These are phyloP conservation scores for Cystobasidium pallidum DNA, from an alignment of 1,284 basidiomycete species.

Conservation along the genomic window DNA sequence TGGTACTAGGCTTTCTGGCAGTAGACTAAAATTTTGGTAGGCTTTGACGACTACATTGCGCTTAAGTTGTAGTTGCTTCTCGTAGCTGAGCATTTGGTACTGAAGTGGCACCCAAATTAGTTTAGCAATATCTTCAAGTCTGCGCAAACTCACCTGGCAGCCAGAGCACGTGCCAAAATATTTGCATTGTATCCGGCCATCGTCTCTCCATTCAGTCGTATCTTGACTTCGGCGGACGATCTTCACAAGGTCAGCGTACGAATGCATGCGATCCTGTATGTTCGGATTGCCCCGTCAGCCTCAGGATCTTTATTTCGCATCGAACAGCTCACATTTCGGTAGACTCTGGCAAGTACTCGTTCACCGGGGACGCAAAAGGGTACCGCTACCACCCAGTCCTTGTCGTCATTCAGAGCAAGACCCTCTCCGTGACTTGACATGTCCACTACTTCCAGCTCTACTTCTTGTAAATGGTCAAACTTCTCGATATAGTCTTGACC, in stretches of 20 bases:
- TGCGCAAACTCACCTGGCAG: constrained; percentile 52
- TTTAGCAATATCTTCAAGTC: background rate
- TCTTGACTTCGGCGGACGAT: constrained; percentile 64
- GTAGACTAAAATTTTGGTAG: constrained; percentile 73
- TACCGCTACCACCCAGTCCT: constrained; percentile 75
- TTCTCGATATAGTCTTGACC: constrained; percentile 55
- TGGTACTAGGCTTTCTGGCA: constrained; percentile 67
- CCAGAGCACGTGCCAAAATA: constrained; percentile 77
- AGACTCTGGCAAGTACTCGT: constrained; percentile 70
- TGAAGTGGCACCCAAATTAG: constrained; percentile 3
- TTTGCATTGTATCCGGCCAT: constrained; percentile 69
- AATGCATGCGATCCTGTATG: constrained; percentile 64
- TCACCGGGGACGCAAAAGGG: constrained; percentile 85
- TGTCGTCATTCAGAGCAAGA: constrained; percentile 62
- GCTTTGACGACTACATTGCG: constrained; percentile 83
- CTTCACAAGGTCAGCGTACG: constrained; percentile 73
- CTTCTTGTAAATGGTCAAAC: constrained; percentile 49
- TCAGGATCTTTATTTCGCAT: background rate
- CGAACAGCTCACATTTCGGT: constrained; percentile 58
- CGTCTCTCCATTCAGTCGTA: constrained; percentile 64
- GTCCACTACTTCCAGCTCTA: constrained; percentile 68
- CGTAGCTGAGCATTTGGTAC: constrained; percentile 80
- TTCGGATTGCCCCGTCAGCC: background rate
- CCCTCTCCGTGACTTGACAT: constrained; percentile 73
- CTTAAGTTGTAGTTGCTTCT: constrained; percentile 82